These are phyloP conservation scores for Royoungia palumana DNA, from an alignment of 768 basidiomycete genomes.

Conservation along the genomic window DNA sequence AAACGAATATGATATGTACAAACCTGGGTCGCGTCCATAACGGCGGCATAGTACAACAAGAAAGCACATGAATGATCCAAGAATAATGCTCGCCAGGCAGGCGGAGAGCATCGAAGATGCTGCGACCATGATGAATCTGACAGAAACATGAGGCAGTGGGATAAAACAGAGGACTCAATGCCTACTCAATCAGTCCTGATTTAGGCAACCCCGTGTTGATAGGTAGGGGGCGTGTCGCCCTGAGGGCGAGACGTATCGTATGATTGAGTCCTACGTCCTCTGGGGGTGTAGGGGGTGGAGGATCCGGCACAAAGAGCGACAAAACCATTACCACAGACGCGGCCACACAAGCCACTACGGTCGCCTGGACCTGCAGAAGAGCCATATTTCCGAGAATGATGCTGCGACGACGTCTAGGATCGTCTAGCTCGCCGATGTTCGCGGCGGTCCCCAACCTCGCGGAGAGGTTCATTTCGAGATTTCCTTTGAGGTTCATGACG, in stretches of 20 bases:
- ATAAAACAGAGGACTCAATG: not conserved
- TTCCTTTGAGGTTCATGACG: constrained; percentile 93
- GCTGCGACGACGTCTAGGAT: constrained; percentile 52
- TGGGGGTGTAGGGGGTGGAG: constrained; percentile 9
- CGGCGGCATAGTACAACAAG: constrained; percentile 77
- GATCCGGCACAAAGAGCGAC: constrained; percentile 55
- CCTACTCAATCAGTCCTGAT: constrained; percentile 41
- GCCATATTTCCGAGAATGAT: constrained; percentile 81
- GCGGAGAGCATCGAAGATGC: constrained; percentile 80
- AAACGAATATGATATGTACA: constrained; percentile 9
- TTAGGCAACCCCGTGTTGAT: constrained; percentile 29
- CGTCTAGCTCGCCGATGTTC: constrained; percentile 89
- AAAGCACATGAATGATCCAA: constrained; percentile 91
- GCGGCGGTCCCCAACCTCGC: constrained; percentile 93
- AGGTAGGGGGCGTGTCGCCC: constrained; percentile 25
- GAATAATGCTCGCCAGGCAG: constrained; percentile 67
- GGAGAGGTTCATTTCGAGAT: constrained; percentile 98
- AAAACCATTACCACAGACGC: constrained; percentile 74
- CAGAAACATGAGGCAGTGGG: constrained; percentile 5
- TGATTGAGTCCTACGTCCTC: constrained; percentile 9
- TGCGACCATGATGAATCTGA: constrained; percentile 73
- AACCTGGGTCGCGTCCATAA: constrained; percentile 82
- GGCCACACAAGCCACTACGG: constrained; percentile 84
- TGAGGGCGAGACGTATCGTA: constrained; percentile 6
- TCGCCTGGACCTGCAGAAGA: constrained; percentile 90